Base-by-base conservation (phyloP, 2,329 filamentous ascomycete species). In the Amauroascus verrucosus region DNA sequence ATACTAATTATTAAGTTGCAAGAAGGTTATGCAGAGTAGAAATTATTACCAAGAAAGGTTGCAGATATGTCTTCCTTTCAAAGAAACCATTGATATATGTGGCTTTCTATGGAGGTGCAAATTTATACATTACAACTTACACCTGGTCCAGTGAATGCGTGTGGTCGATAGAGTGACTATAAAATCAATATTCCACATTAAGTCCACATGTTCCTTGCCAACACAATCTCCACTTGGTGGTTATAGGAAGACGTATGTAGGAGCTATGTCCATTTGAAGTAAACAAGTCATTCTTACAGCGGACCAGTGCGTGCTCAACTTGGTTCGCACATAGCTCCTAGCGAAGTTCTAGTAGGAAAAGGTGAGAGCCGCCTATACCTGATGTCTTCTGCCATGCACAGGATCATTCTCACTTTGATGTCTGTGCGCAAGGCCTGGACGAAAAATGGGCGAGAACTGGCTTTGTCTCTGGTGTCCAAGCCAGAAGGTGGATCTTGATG, bases 141-240 rank as follows among this genome's bases (percentile, higher is more conserved):
- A 41, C 28, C 33, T 46, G n/a, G 28, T 20, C 44, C 26, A 51
- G 48, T 51, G 48, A 51, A 44, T 44, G 48, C 9, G n/a, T 18
- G 28, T 22, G 37, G 37, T 50, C 18, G 22, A 20, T n/a, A 14
- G 33, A 8, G 48, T 51, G 48, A 51, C 30, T 43, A 1, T n/a
- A 13, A 35, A 44, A 9, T n/a, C 38, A 26, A 30, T 43, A 44
- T 35, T 26, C n/a, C n/a, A 16, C 9, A 16, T n/a, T 16, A 30
- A 13, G n/a, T 18, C 38, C 16, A 11, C 11, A 16, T 18, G 24
- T 44, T 16, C 38, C 28, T 44, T 35, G 16, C 28, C 26, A 18
- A 18, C 14, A 24, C 18, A n/a, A 33, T 7, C 26, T 26, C 48
- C 48, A 50, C 48, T 20, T n/a, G 22, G 13, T 49, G 24, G 44